phyloP scores from a whole-genome alignment of 441 rosid species.

The Hypseocharis bilobata region DNA sequence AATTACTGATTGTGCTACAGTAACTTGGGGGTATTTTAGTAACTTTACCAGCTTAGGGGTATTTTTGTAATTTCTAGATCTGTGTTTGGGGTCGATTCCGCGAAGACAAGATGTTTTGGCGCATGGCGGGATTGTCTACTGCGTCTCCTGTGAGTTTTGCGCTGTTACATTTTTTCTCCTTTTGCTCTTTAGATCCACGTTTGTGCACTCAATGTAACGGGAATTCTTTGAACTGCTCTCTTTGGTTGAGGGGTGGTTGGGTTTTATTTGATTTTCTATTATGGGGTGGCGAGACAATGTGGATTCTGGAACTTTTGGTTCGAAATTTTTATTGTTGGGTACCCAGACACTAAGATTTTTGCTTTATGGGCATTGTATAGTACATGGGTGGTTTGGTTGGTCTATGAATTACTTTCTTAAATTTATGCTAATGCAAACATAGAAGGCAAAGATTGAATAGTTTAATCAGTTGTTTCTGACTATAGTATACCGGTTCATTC shows the following conservation, averaged over 20 bases:
- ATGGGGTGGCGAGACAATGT: background rate
- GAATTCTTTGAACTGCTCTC: background rate
- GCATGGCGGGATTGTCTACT: conserved; percentile 82
- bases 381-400: background rate
- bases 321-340: conserved; percentile 2
- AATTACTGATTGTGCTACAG: too few species aligned
- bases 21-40: too few species aligned
- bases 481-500: too few species aligned
- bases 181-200: background rate
- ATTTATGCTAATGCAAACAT: background rate
- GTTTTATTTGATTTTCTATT: background rate
- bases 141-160: conserved; percentile 70
- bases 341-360: background rate
- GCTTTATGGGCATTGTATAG: background rate
- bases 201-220: background rate
- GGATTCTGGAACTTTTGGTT: background rate
- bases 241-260: background rate
- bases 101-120: conserved; percentile 70
- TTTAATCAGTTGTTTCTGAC: too few species aligned
- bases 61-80: conserved; percentile 8
- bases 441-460: too few species aligned
- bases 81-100: background rate
- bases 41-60: too few species aligned
- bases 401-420: background rate
- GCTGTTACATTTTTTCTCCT: background rate